Evolutionary conservation across 2,329 filamentous ascomycete genomes (phyloP), one percentile per base, ranked within the genome.

Genomic region (Neofusicoccum laricinum): DNA sequence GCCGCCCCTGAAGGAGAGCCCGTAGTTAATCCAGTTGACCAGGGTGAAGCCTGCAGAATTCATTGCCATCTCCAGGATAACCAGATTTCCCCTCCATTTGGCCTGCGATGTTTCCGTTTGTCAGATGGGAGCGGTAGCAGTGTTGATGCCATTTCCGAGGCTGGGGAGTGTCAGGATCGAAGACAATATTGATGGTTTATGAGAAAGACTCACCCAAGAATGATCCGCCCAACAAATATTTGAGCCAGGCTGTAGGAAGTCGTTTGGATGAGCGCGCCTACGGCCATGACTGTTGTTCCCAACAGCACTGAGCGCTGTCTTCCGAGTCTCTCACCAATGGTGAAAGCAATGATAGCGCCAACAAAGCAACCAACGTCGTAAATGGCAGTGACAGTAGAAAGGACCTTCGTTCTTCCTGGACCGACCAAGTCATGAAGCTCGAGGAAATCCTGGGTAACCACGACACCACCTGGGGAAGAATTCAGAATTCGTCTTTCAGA

Each of bases 311-410:
- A 78, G 63, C 79, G 81, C 65, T 81, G 81, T 30, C 83, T 73
- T 2, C 83, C 82, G 1, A 84, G 72, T 2, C 67, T 70, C 45
- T 85, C 82, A 17, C 83, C 83, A 30, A 81, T 70, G 12, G 75
- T 70, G 61, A 86, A 82, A 15, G 81, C 78, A 2, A 79, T 68
- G 34, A 85, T 74, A 1, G 80, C 85, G 15, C 86, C 86, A 48
- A 87, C 74, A 71, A 88, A 87, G 70, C 85, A 87, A 6, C 85
- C 85, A 38, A 88, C 77, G 66, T 87, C 83, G 71, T 87, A 86
- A 61, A 86, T 82, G 1, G 84, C 84, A 0, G 83, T 85, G 11
- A 86, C 82, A 0, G 83, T 85, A 14, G 75, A 70, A 66, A 79
- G 67, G 61, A 73, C 73, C 58, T 73, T 78, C 68, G 72, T 78